Base-by-base conservation (phyloP, 2,329 filamentous ascomycete genomes). In the Pseudogymnoascus sp. region DNA sequence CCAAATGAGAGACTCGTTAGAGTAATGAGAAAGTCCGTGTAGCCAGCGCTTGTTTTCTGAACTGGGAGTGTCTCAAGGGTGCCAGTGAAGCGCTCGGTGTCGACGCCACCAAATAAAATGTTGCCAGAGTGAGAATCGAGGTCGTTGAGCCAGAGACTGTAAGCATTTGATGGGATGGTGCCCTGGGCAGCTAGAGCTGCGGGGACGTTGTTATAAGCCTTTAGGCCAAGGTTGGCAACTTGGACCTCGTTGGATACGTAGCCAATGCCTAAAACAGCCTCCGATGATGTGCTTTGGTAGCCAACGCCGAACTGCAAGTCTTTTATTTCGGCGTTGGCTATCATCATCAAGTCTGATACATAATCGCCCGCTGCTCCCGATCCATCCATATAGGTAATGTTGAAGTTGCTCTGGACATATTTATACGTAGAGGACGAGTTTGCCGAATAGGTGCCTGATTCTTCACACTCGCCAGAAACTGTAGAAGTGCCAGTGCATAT, bases 321-420 rank as follows among this genome's bases (percentile, higher is more conserved):
- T 3, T 78, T 66, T 33, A 92, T 68, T 1, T 74, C 80, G 31
- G 79, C 73, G 21, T 77, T 77, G 11, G 82, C 85, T 62, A 92
- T 78, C 4, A 75, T 77, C 63, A 96, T 76, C 0, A 81, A 88
- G 71, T 97, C 92, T 4, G 83, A 86, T 2, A 85, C 90, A 73
- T 96, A 96, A 74, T 94, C 89, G 35, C 92, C 92, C 1, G 77
- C 73, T 0, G 91, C 89, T 4, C 86, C 85, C 0, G 89, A 89
- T 53, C 90, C 90, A 75, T 96, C 92, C 42, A 89, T 88, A 68
- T 96, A 96, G 1, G 86, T 86, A 67, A 96, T 96, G 76, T 93
- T 92, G 78, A 97, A 96, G 65, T 85, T 80, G 70, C 83, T 86
- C 66, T 85, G 86, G 62, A 96, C 75, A 71, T 87, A 91, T 35